Evolutionary conservation across 352 stramenopile genomes (phyloP), one percentile per base, ranked within the genome.

Genomic region (Halophytophthora polymorphica): DNA sequence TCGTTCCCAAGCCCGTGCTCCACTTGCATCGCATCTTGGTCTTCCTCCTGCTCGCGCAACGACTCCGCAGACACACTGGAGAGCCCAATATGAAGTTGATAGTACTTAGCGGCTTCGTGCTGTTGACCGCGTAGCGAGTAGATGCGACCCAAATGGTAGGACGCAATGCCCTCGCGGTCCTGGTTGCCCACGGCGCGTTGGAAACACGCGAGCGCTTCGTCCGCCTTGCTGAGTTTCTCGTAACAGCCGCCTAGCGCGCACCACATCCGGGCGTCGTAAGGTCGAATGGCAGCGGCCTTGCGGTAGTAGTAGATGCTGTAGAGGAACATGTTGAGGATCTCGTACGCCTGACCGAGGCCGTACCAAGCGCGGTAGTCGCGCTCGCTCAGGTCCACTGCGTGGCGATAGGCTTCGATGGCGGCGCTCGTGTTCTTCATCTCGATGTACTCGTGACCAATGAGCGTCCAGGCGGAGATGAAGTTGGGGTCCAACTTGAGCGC

Each of bases 281-380:
- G 96, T 2, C 95, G 89, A n/a, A 99, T 84, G 15, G 85, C 74
- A 7, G 95, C 90, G 7, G 96, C 95, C 69, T 98, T 98, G 45
- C 94, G 83, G 70, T 98, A 99, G 75, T 99, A 99, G 79, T 98
- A 98, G n/a, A 98, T 83, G 38, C 95, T 97, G 72, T 98, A 99
- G 47, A 98, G 79, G 50, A 94, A 91, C 95, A 99, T 98, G 63
- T 98, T 97, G 44, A 99, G 77, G 42, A 99, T 97, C 78, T 99
- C 96, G 72, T 99, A 99, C 0, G 94, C 96, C 69, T 99, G 96
- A 0, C 96, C 97, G 19, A 99, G 81, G 18, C 96, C 96, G 66
- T 99, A 99, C 96, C 96, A 99, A 14, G 97, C 96, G 29, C 96
- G 82, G 71, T 98, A 99, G 63, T 99, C 96, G 19, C 88, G 75